Percentiles rank a stretch among this genome's conserved stretches.
phyloP scores from a whole-genome alignment of 2,329 filamentous ascomycete genomes.

The Colletotrichum falcatum region DNA sequence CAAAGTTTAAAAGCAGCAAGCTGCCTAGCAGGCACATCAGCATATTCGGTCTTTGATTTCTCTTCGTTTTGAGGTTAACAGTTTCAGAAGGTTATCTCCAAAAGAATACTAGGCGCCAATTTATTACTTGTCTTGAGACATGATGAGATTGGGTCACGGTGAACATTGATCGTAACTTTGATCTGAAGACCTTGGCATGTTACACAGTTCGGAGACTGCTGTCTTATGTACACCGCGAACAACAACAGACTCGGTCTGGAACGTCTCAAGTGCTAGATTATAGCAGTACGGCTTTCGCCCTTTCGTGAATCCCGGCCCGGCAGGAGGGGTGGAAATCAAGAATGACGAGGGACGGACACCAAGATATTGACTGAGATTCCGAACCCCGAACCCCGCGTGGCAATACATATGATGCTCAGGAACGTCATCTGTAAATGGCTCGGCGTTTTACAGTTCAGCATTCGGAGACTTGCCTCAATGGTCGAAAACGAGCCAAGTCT shows the following conservation, averaged over 20 bases:
- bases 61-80: not conserved
- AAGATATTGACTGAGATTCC: not conserved
- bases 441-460: not conserved
- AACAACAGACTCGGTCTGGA: not conserved
- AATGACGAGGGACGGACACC: not conserved
- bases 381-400: not conserved
- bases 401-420: not conserved
- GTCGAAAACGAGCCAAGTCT: not conserved
- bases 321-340: not conserved
- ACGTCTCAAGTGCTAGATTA: too few species aligned
- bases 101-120: not conserved
- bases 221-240: not conserved
- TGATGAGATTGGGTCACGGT: not conserved
- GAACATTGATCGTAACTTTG: too few species aligned
- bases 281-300: too few species aligned
- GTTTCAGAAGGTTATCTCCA: too few species aligned
- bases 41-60: not conserved
- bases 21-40: rapidly evolving
- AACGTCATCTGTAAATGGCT: too few species aligned
- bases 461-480: too few species aligned
- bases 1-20: not conserved
- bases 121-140: too few species aligned
- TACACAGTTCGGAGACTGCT: too few species aligned
- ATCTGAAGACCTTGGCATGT: not conserved
- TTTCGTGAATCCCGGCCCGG: too few species aligned